phyloP scores from a whole-genome alignment of 257 asterid species.

The Solanum sejunctum region DNA sequence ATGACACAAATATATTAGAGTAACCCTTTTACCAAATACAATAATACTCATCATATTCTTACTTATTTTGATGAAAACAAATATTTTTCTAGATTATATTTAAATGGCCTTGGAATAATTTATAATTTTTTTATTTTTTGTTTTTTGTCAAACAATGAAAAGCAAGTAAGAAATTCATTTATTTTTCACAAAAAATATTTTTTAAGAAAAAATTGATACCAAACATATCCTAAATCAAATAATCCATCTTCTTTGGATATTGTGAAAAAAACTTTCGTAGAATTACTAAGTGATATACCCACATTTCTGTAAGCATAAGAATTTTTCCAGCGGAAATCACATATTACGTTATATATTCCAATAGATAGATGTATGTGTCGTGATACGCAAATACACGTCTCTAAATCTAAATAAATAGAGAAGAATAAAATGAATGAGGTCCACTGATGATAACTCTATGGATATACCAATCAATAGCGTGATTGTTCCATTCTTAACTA shows the following conservation, averaged over 20 bases:
- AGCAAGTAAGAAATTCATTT: background rate
- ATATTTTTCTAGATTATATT: background rate
- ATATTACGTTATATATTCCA: background rate
- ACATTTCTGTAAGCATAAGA: background rate
- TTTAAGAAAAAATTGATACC: background rate
- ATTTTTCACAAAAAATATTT: no score
- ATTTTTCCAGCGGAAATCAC: background rate
- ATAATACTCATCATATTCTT: background rate
- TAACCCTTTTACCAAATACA: background rate
- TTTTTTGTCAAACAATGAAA: background rate
- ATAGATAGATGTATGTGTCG: background rate
- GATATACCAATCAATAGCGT: background rate
- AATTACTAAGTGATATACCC: background rate
- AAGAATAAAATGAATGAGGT: background rate
- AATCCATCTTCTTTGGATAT: background rate
- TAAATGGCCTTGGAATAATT: background rate
- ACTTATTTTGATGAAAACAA: background rate
- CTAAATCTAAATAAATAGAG: background rate
- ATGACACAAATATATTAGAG: background rate
- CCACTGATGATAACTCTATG: background rate
- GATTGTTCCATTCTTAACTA: no score
- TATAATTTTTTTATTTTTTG: background rate
- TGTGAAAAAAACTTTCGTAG: background rate
- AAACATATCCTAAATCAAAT: background rate
- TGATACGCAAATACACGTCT: no score